Conservation (phyloP, 495 filamentous ascomycete genomes). For the Bathelium albidoporum region DNA sequence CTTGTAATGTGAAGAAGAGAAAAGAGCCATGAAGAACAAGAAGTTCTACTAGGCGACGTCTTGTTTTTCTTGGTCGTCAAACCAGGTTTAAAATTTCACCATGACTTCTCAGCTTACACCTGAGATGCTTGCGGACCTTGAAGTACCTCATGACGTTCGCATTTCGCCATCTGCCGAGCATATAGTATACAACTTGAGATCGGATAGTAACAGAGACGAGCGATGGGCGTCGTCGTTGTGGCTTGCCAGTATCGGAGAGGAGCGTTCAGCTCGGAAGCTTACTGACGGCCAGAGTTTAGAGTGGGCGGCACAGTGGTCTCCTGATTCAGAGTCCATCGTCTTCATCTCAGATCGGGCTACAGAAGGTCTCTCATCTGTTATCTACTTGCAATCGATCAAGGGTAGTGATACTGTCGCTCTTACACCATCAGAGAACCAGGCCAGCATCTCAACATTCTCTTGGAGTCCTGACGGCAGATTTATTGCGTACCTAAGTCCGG, state of each 20-base stretch:
- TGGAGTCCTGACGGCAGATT: conserved; percentile 18
- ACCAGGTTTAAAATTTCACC: background rate
- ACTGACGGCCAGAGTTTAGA: conserved; percentile 20
- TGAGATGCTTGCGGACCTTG: conserved; percentile 12
- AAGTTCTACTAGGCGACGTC: too few species aligned
- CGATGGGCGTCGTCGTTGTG: conserved; percentile 11
- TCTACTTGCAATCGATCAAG: conserved; percentile 15
- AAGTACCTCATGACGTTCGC: conserved; percentile 13
- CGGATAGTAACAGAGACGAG: conserved; percentile 10
- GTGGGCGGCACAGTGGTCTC: conserved; percentile 14
- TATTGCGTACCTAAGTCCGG: conserved; percentile 24
- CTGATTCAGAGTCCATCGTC: conserved; percentile 16
- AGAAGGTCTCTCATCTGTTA: conserved; percentile 17
- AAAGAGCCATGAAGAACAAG: too few species aligned
- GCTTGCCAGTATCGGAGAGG: conserved; percentile 19
- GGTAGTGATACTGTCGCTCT: conserved; percentile 10
- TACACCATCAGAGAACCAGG: conserved; percentile 16
- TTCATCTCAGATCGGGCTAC: conserved; percentile 23
- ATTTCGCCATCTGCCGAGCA: conserved; percentile 19
- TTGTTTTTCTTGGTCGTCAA: too few species aligned
- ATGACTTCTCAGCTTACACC: background rate
- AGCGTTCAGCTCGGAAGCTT: conserved; percentile 18
- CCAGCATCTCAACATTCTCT: conserved; percentile 12
- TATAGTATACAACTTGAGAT: conserved; percentile 14
- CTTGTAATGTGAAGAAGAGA: too few species aligned